Percentiles rank a stretch among this genome's conserved stretches.
These are phyloP conservation scores for Vigna unguiculata DNA, from an alignment of 306 rosid genomes.

Conservation along the genomic window DNA sequence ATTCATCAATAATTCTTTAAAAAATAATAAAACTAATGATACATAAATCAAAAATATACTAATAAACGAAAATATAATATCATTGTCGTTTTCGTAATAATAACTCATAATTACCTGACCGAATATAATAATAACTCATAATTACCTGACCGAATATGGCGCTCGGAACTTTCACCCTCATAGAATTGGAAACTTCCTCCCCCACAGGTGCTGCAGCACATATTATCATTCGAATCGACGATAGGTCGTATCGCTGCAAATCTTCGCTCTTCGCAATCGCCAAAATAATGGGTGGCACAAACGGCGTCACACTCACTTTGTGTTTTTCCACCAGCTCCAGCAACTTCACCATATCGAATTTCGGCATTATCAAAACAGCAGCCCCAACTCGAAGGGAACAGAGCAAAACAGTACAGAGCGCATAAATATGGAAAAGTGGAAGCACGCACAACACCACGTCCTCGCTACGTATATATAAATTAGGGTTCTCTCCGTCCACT, in stretches of 20 bases:
- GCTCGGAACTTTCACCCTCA: conserved; percentile 64
- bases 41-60: too few relatives aligned
- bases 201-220: conserved; percentile 89
- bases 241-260: conserved; percentile 54
- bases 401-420: conserved; percentile 62
- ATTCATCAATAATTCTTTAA: too few relatives aligned
- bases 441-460: conserved; percentile 75
- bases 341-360: conserved; percentile 60
- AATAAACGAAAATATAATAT: too few relatives aligned
- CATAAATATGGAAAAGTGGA: conserved; percentile 76
- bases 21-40: too few relatives aligned
- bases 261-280: conserved; percentile 59
- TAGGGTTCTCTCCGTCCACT: conserved; percentile 78
- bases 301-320: conserved; percentile 62
- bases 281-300: conserved; percentile 81
- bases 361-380: conserved; percentile 61
- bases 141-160: conserved; percentile 75
- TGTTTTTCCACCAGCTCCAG: conserved; percentile 52
- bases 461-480: conserved; percentile 48
- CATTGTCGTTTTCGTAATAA: too few relatives aligned
- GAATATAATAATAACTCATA: too few relatives aligned
- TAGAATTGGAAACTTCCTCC: conserved; percentile 71
- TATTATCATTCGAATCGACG: conserved; percentile 65
- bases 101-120: too few relatives aligned
- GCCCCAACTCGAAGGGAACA: conserved; percentile 78